These are phyloP conservation scores for Prunus armeniaca DNA, from an alignment of 306 rosid genomes.

Conservation along the genomic window DNA sequence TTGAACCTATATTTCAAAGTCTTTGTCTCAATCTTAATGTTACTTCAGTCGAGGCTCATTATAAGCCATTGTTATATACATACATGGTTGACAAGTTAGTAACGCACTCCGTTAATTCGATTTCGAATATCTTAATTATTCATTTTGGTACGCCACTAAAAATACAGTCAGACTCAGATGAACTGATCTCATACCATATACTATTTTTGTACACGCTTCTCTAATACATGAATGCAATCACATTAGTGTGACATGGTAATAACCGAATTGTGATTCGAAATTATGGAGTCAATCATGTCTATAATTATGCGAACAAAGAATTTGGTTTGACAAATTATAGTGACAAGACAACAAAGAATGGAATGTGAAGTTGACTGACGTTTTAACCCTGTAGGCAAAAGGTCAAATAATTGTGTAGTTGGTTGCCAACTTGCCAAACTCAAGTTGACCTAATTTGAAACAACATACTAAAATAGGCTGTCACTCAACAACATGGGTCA, in stretches of 20 bases:
- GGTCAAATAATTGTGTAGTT: not conserved
- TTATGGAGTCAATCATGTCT: not conserved
- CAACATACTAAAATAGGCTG: not conserved
- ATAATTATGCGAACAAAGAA: not conserved
- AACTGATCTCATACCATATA: too few relatives aligned
- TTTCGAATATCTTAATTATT: too few relatives aligned
- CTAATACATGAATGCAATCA: not conserved
- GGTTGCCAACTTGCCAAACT: constrained; percentile 13
- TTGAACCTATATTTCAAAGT: too few relatives aligned
- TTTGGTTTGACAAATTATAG: not conserved
- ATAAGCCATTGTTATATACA: too few relatives aligned
- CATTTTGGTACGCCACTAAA: too few relatives aligned
- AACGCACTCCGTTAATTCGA: rapidly evolving
- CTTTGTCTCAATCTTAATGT: too few relatives aligned
- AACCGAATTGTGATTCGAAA: not conserved
- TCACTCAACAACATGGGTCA: not conserved
- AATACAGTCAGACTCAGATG: rapidly evolving
- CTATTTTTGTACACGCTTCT: too few relatives aligned
- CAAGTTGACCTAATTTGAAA: constrained; percentile 4
- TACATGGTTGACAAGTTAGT: too few relatives aligned
- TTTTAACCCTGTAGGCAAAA: not conserved
- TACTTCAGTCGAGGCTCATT: too few relatives aligned
- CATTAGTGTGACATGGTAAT: not conserved
- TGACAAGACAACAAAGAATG: too few relatives aligned
- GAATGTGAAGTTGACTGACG: too few relatives aligned